Evolutionary conservation across 345 rosid species (phyloP).

Genomic region (Citrus maxima): DNA sequence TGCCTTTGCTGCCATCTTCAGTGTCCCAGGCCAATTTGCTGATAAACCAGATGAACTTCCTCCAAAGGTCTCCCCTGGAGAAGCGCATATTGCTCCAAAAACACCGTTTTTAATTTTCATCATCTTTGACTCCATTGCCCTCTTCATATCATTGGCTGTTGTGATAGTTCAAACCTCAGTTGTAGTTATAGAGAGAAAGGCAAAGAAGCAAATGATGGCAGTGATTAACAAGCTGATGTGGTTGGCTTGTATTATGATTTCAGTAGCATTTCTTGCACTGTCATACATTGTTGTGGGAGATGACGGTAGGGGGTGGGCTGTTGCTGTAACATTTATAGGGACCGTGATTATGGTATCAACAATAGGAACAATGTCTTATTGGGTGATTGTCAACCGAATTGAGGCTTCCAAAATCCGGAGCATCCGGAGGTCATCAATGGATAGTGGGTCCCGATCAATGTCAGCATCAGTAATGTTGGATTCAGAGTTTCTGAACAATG

Average conservation of each 20-base stretch:
- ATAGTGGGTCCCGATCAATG: conserved; percentile 46
- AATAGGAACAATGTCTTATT: conserved; percentile 84
- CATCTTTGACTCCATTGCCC: conserved; percentile 76
- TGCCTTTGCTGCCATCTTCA: conserved; percentile 91
- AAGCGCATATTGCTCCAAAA: conserved; percentile 61
- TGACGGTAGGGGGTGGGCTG: conserved; percentile 54
- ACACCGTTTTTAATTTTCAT: conserved; percentile 63
- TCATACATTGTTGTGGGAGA: conserved; percentile 74
- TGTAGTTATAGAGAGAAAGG: conserved; percentile 76
- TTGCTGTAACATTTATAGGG: conserved; percentile 54
- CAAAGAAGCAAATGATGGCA: conserved; percentile 82
- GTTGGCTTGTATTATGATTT: conserved; percentile 85
- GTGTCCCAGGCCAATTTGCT: conserved; percentile 74
- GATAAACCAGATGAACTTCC: conserved; percentile 41
- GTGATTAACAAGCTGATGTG: conserved; percentile 94
- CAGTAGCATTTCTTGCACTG: conserved; percentile 75
- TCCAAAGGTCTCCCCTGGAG: conserved; percentile 39
- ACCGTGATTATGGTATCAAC: conserved; percentile 76
- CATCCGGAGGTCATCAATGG: conserved; percentile 40
- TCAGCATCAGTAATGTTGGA: conserved; percentile 59
- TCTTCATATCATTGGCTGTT: conserved; percentile 89
- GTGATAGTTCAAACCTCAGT: conserved; percentile 96
- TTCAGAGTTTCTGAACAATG: conserved; percentile 52
- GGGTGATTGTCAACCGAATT: conserved; percentile 69
- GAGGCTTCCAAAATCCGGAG: conserved; percentile 48